phyloP scores from a whole-genome alignment of 2,329 filamentous ascomycete species.

The Thielaviopsis ethacetica region DNA sequence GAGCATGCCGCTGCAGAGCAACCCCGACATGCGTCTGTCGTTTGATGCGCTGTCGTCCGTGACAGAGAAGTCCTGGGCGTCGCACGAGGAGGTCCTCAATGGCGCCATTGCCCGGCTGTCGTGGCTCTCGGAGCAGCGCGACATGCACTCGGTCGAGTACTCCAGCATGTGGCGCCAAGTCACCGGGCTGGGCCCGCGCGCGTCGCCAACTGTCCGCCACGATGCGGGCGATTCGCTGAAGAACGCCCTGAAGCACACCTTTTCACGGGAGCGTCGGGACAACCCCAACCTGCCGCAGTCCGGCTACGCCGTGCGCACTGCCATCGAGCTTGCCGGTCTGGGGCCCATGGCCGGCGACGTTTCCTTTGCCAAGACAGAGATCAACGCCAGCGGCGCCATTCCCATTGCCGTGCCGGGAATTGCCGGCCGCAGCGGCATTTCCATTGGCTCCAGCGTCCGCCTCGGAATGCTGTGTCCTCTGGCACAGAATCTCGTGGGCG shows the following conservation, averaged over 20 bases:
- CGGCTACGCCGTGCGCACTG: slow-evolving; percentile 65
- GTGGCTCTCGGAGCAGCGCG: slow-evolving; percentile 49
- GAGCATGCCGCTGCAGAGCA: slow-evolving; percentile 65
- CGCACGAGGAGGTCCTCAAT: slow-evolving; percentile 76
- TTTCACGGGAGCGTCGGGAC: slow-evolving; percentile 65
- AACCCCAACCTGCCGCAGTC: slow-evolving; percentile 68
- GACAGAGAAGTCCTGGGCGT: slow-evolving; percentile 82
- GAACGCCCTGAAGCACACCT: slow-evolving; percentile 69
- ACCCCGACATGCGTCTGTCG: slow-evolving; percentile 66
- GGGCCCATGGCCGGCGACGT: slow-evolving; percentile 77
- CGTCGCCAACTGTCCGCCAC: slow-evolving; percentile 63
- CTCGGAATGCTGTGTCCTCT: slow-evolving; percentile 74
- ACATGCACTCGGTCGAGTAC: slow-evolving; percentile 66
- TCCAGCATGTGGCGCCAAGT: slow-evolving; percentile 75
- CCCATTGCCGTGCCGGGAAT: slow-evolving; percentile 56
- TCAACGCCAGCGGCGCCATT: slow-evolving; percentile 62
- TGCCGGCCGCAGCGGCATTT: slow-evolving; percentile 57
- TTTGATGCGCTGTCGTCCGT: slow-evolving; percentile 69
- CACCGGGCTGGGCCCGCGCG: slow-evolving; percentile 57
- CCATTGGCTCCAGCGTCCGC: slow-evolving; percentile 66
- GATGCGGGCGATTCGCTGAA: slow-evolving; percentile 89
- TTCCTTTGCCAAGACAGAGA: slow-evolving; percentile 82
- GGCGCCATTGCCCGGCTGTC: slow-evolving; percentile 62
- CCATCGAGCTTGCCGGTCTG: slow-evolving; percentile 73
- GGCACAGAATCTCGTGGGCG: slow-evolving; percentile 32